Conservation (phyloP, 2,329 filamentous ascomycete genomes). For the Phoma herbarum region DNA sequence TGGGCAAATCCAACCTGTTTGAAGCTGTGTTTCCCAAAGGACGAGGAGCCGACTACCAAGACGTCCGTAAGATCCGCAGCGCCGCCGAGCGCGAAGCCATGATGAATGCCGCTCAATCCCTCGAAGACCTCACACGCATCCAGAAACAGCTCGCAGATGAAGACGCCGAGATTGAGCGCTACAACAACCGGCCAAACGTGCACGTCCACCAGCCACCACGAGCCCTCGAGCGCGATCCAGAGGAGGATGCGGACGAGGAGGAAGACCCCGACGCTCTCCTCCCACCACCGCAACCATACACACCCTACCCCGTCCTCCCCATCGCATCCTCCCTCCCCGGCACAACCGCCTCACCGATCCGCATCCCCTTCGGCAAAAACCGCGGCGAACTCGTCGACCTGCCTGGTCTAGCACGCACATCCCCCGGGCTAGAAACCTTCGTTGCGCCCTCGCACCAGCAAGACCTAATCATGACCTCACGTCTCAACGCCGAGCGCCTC, state of each 20-base stretch:
- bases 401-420: constrained; percentile 80
- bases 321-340: constrained; percentile 86
- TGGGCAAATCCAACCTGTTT: constrained; percentile 94
- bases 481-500: constrained; percentile 76
- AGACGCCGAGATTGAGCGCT: constrained; percentile 41
- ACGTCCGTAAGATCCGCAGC: constrained; percentile 47
- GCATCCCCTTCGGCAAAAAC: constrained; percentile 85
- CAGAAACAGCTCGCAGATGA: constrained; percentile 46
- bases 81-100: constrained; percentile 46
- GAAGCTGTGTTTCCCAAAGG: constrained; percentile 85
- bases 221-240: constrained; percentile 22
- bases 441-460: constrained; percentile 72
- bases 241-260: constrained; percentile 38
- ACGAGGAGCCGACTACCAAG: constrained; percentile 49
- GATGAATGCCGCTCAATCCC: constrained; percentile 37
- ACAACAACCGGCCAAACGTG: constrained; percentile 28
- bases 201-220: constrained; percentile 34
- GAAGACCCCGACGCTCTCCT: constrained; percentile 63
- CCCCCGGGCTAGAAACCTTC: constrained; percentile 69
- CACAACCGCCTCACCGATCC: constrained; percentile 93
- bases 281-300: constrained; percentile 77
- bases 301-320: constrained; percentile 83
- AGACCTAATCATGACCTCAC: constrained; percentile 79
- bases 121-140: constrained; percentile 37
- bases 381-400: constrained; percentile 93